Base-by-base conservation (phyloP, 2,329 filamentous ascomycete genomes). In the Aspergillus ruber region DNA sequence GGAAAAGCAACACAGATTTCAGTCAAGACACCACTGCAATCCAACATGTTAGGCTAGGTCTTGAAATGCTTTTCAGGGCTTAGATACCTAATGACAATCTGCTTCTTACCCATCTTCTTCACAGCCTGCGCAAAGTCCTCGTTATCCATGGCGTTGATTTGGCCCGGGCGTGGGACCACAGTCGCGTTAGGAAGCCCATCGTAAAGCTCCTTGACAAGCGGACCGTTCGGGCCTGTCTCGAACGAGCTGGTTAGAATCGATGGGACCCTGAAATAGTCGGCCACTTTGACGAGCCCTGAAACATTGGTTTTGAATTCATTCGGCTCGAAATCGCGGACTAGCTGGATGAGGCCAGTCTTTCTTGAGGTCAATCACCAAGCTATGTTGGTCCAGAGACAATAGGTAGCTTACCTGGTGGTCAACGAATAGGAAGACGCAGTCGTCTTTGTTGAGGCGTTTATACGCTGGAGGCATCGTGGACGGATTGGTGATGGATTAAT, bases 141-240 rank as follows among this genome's bases (percentile, higher is more conserved):
- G 56, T 87, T 88, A 61, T 90, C 86, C 86, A 84, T 88, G 2
- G 86, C 85, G 60, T 88, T 79, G 58, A 90, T 84, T 61, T 90
- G 83, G 35, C 86, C 85, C 51, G 84, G 76, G 32, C 86, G 81
- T 56, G 77, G 73, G 60, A 90, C 79, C 9, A 88, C 70, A 0
- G 85, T 79, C 0, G 82, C 80, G 41, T 79, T 68, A 21, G 85
- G 85, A 60, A 86, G 83, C 78, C 83, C 77, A 10, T 82, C 74
- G 4, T 79, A 63, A 52, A 90, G 85, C 58, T 88, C 85, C 57
- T 83, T 80, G 8, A 84, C 82, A 1, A 89, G 70, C 1, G 78
- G 81, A 1, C 86, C 85, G 62, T 89, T 90, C 43, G 85, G 85
- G 3, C 85, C 85, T 66, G 48, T 70, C 57, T 88, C 77, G 3